Evolutionary conservation across 495 filamentous ascomycete genomes (phyloP), one percentile per base, ranked within the genome.

Genomic region (Penicillium silybi): DNA sequence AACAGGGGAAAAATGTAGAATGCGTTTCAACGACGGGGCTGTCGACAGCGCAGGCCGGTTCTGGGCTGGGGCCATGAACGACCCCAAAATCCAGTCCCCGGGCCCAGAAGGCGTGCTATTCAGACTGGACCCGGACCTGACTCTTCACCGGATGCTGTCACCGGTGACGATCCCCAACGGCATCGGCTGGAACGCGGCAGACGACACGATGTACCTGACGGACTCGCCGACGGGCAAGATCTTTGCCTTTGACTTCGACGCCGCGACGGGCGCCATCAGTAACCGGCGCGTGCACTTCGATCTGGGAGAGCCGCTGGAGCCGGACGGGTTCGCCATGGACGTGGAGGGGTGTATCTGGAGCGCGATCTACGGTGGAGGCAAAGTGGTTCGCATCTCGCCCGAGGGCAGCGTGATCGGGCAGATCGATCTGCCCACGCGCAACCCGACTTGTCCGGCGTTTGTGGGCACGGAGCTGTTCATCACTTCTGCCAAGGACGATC

Each of bases 11-110:
- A 60, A 67, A 13, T 32, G 0, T 58, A 78, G 77, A 41, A 80
- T 80, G 80, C 77, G 79, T 51, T 79, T 77, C 70, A 96, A 96
- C 62, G 91, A 96, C 62, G 92, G 90, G 35, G 85, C 82, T 6
- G 83, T 88, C 46, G 91, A 96, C 63, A 85, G 83, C 38, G 74
- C 85, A 47, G 92, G 91, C 44, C 76, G 91, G 39, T 92, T 92
- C 68, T 96, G 90, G 89, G 78, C 88, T 8, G 88, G 90, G n/a
- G 79, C 82, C 34, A 95, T 96, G 90, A 92, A 88, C 56, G 91
- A 96, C 59, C 70, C 73, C 19, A 75, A 74, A 41, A 54, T 73
- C 35, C 53, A 73, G 39, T 46, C 53, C 7, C 69, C 59, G 1
- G 55, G 59, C 17, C 50, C 69, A 41, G 69, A 74, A 73, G 83